Evolutionary conservation across 2,329 filamentous ascomycete species (phyloP).

Genomic region (Corynespora cassiicola): DNA sequence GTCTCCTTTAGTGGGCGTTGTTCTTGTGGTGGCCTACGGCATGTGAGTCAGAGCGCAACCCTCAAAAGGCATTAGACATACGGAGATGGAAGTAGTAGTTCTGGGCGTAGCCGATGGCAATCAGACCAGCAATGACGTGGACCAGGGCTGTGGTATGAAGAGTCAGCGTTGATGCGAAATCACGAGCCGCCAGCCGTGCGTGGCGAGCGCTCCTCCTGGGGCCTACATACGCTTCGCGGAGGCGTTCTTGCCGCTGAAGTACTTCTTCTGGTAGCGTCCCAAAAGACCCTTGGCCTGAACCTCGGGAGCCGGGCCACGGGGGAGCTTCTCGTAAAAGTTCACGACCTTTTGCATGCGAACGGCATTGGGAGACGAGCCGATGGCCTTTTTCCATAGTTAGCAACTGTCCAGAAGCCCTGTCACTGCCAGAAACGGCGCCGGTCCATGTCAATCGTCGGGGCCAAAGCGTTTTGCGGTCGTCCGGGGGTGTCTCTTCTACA

Average conservation of each 20-base stretch:
- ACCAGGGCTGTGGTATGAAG: slow-evolving; percentile 71
- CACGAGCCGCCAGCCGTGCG: slow-evolving; percentile 5
- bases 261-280: slow-evolving; percentile 81
- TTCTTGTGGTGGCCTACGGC: slow-evolving; percentile 97
- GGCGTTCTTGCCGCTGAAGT: slow-evolving; percentile 97
- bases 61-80: slow-evolving; percentile 60
- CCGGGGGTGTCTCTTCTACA: slow-evolving; percentile 12
- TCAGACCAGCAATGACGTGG: slow-evolving; percentile 79
- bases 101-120: slow-evolving; percentile 89
- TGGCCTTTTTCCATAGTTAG: slow-evolving; percentile 67
- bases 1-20: slow-evolving; percentile 83
- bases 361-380: slow-evolving; percentile 94
- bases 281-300: slow-evolving; percentile 81
- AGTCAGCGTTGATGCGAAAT: slow-evolving; percentile 21
- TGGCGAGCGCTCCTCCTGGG: neutral
- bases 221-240: slow-evolving; percentile 80
- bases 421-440: slow-evolving; percentile 3
- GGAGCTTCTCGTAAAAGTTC: slow-evolving; percentile 98
- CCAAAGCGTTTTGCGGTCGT: slow-evolving; percentile 23
- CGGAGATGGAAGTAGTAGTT: slow-evolving; percentile 99
- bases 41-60: slow-evolving; percentile 22
- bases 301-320: slow-evolving; percentile 87
- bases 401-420: slow-evolving; percentile 1
- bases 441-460: slow-evolving; percentile 3
- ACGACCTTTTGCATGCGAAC: slow-evolving; percentile 97